phyloP scores from a whole-genome alignment of 257 asterid genomes.

The Penstemon newberryi region DNA sequence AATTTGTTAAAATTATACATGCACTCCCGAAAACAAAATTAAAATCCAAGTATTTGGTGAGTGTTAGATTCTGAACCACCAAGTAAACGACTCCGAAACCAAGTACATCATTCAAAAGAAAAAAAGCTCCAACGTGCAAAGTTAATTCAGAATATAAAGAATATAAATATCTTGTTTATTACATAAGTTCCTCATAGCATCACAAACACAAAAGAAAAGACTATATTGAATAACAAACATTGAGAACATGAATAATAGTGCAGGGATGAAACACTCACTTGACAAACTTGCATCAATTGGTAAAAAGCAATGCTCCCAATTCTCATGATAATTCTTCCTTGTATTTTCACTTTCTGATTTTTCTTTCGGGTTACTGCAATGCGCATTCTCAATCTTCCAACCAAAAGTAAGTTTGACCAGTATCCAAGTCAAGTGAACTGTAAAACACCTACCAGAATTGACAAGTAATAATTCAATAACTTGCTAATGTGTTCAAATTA shows the following conservation, averaged over 20 bases:
- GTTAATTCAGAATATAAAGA: background rate
- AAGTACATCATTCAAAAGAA: background rate
- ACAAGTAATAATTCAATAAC: slow-evolving; percentile 31
- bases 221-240: background rate
- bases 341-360: slow-evolving; percentile 40
- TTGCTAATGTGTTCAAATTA: too few species aligned
- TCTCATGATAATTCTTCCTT: slow-evolving; percentile 60
- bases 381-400: slow-evolving; percentile 65
- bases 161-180: background rate
- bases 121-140: background rate
- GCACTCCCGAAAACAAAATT: background rate
- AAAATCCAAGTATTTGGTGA: background rate
- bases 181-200: background rate
- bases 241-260: background rate
- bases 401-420: slow-evolving; percentile 25
- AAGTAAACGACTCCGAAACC: background rate
- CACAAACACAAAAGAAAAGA: background rate
- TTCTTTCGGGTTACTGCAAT: slow-evolving; percentile 47
- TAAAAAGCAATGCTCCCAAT: slow-evolving; percentile 69
- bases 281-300: slow-evolving; percentile 88
- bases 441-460: slow-evolving; percentile 13
- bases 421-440: slow-evolving; percentile 11
- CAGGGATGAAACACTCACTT: slow-evolving; percentile 41
- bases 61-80: too few species aligned
- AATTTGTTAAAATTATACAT: background rate